Evolutionary conservation across 2,329 filamentous ascomycete species (phyloP).

Genomic region (Cadophora sp.): DNA sequence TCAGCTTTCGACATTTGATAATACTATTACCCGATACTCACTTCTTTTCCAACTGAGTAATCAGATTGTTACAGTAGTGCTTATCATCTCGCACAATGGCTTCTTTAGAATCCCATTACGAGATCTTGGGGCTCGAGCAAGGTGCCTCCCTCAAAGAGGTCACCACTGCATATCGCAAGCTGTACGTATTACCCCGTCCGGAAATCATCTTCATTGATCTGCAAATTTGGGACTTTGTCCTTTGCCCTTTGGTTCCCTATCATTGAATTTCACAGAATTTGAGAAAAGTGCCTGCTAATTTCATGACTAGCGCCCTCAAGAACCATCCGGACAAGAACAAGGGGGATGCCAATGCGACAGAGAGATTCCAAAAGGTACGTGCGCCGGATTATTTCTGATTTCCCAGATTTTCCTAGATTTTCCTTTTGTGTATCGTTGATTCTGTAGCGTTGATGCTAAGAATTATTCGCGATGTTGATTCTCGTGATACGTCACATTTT

Average conservation of each 20-base stretch:
- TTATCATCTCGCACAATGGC: conserved; percentile 8
- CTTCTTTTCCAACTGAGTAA: conserved; percentile 3
- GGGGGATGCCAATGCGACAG: neutral
- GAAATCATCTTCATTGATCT: too few species aligned
- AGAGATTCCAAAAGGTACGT: conserved; percentile 12
- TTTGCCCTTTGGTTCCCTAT: too few species aligned
- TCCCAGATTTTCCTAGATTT: neutral
- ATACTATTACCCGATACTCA: conserved; percentile 6
- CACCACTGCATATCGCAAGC: conserved; percentile 3
- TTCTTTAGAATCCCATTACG: conserved; percentile 9
- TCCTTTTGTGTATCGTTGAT: neutral
- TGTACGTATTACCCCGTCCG: neutral
- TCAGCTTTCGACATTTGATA: conserved; percentile 2
- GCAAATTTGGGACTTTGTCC: too few species aligned
- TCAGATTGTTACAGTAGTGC: conserved; percentile 3
- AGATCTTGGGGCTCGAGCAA: conserved; percentile 7
- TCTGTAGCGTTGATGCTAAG: neutral
- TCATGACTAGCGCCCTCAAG: conserved; percentile 10
- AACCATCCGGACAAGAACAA: conserved; percentile 22
- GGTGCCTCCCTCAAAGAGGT: neutral
- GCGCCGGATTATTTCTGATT: too few species aligned
- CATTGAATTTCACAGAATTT: too few species aligned
- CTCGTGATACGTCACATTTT: too few species aligned
- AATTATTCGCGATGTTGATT: neutral
- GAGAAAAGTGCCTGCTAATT: too few species aligned